Conservation (phyloP, 768 basidiomycete species). For the Lentinula detonsa region DNA sequence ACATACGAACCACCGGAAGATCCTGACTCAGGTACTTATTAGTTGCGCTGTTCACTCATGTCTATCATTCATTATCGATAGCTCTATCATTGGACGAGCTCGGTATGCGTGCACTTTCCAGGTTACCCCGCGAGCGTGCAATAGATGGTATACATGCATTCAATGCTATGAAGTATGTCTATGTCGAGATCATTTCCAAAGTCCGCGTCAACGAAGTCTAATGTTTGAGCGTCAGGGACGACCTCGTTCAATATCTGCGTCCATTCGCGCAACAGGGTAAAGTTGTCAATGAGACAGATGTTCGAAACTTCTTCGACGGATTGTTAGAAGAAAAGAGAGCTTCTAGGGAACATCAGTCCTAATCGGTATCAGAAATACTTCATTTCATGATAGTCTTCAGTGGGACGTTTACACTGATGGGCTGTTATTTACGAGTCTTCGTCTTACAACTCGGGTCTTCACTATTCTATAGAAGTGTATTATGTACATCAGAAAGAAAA, state of each 20-base stretch:
- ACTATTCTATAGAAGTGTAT: neutral
- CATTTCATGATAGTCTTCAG: neutral
- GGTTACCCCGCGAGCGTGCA: conserved; percentile 72
- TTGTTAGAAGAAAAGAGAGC: conserved; percentile 27
- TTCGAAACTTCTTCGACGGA: conserved; percentile 59
- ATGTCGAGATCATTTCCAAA: conserved; percentile 14
- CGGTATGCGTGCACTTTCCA: conserved; percentile 70
- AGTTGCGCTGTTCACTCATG: neutral
- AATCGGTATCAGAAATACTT: neutral
- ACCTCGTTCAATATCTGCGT: conserved; percentile 62
- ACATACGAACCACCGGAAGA: conserved; percentile 84
- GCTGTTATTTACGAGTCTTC: too few relatives aligned
- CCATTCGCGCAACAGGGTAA: conserved; percentile 78
- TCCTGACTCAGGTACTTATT: conserved; percentile 62
- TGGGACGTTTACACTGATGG: neutral
- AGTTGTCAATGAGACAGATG: conserved; percentile 67
- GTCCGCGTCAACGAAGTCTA: conserved; percentile 3
- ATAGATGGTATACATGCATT: conserved; percentile 83
- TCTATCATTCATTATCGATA: conserved; percentile 17
- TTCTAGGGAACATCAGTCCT: neutral
- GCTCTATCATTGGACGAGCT: conserved; percentile 79
- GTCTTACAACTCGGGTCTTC: too few relatives aligned
- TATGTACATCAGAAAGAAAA: neutral
- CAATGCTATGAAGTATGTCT: conserved; percentile 74
- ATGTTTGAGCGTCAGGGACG: conserved; percentile 42